These are phyloP conservation scores for Polysphondylium violaceum DNA, from an alignment of 78 protist genomes.

Conservation along the genomic window DNA sequence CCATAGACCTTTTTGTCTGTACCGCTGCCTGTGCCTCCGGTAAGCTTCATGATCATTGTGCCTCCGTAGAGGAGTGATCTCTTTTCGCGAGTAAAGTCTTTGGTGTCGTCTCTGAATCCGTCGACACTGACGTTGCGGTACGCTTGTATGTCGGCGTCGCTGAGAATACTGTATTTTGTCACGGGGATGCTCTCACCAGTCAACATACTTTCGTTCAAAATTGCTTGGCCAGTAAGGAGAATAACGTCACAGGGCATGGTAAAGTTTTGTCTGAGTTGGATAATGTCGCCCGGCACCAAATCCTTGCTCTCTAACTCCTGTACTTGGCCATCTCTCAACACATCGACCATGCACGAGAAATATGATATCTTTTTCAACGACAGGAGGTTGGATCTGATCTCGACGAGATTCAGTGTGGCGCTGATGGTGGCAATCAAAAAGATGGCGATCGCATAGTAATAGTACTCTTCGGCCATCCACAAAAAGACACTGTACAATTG, in stretches of 20 bases:
- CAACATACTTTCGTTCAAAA: slow-evolving; percentile 97
- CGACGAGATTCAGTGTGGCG: slow-evolving; percentile 20
- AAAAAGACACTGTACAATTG: slow-evolving; percentile 84
- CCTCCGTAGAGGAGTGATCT: slow-evolving; percentile 50
- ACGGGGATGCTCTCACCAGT: slow-evolving; percentile 98
- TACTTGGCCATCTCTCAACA: slow-evolving; percentile 27
- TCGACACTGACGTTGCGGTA: neutral
- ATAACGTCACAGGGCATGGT: slow-evolving; percentile 93
- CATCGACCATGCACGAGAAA: neutral
- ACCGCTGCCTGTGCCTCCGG: neutral
- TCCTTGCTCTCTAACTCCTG: neutral
- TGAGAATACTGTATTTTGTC: slow-evolving; percentile 37
- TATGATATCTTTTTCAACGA: slow-evolving; percentile 69
- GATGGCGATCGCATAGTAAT: slow-evolving; percentile 87
- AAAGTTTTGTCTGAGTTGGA: slow-evolving; percentile 13
- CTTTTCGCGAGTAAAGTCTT: slow-evolving; percentile 23
- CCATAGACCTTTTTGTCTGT: slow-evolving; percentile 1
- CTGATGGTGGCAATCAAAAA: slow-evolving; percentile 85
- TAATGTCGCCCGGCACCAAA: slow-evolving; percentile 69
- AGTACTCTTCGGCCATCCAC: slow-evolving; percentile 90
- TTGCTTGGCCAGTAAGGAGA: slow-evolving; percentile 91
- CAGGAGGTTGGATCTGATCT: slow-evolving; percentile 30
- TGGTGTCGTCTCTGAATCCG: neutral
- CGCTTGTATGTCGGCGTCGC: slow-evolving; percentile 2
- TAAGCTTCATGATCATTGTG: slow-evolving; percentile 17